Conservation (phyloP, 257 asterid genomes). For the Nicotiana tomentosiformis region DNA sequence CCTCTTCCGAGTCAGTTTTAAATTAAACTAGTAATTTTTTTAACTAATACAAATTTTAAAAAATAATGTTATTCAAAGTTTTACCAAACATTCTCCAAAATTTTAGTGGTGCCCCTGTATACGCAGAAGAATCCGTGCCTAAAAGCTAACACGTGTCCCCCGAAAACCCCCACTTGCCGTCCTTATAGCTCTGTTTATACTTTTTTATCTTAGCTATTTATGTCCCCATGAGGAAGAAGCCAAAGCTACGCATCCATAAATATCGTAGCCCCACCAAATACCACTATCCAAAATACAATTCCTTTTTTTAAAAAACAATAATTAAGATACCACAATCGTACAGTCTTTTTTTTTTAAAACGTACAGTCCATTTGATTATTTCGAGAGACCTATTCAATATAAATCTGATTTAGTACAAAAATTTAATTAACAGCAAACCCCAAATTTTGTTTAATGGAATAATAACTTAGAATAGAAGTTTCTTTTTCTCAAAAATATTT, state of each 20-base stretch:
- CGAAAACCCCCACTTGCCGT: conserved; percentile 1
- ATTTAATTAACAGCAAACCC: neutral
- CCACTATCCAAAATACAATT: neutral
- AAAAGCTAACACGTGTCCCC: conserved; percentile 2
- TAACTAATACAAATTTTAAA: neutral
- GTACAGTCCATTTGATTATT: neutral
- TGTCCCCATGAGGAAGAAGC: neutral
- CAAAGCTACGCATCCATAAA: neutral
- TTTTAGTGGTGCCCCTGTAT: neutral
- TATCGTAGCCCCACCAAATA: conserved; percentile 3
- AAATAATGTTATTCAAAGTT: neutral
- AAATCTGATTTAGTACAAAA: no score
- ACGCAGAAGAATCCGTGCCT: neutral
- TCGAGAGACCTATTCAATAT: neutral
- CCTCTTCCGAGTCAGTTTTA: neutral
- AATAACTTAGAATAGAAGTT: neutral
- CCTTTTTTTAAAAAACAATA: neutral
- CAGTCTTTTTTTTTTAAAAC: neutral
- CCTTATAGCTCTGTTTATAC: neutral
- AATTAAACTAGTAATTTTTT: neutral
- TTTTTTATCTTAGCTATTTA: neutral
- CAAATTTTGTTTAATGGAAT: neutral
- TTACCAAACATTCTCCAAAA: neutral
- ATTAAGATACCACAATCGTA: neutral
- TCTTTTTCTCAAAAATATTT: neutral